Percentiles rank a stretch among this genome's conserved stretches.
Evolutionary conservation across 345 rosid genomes (phyloP).

Genomic region (Eucalyptus erythrocorys): DNA sequence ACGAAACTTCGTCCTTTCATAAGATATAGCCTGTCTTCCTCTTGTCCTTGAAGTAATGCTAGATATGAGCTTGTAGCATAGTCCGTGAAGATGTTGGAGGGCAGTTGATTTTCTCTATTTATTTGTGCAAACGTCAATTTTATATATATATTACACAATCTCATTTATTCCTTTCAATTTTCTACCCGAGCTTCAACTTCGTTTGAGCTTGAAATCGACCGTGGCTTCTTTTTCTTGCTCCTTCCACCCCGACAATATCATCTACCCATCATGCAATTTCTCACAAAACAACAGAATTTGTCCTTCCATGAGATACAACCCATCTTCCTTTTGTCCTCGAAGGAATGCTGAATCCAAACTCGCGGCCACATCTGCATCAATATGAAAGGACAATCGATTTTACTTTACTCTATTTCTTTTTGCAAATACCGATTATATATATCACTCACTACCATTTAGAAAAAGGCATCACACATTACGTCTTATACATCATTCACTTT

Average conservation of each 20-base stretch:
- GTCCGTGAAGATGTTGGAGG: background rate
- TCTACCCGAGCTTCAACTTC: background rate
- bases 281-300: background rate
- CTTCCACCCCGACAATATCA: background rate
- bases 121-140: background rate
- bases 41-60: background rate
- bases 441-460: background rate
- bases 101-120: background rate
- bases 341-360: background rate
- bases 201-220: background rate
- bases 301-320: background rate
- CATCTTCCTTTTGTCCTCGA: background rate
- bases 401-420: background rate
- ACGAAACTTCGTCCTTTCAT: background rate
- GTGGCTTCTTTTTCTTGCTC: background rate
- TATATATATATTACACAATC: background rate
- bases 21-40: background rate
- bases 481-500: background rate
- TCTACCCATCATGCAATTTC: background rate
- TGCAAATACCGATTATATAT: background rate
- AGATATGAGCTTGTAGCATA: background rate
- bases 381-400: background rate
- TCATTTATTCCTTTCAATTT: background rate
- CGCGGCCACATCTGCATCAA: background rate
- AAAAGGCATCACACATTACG: background rate